phyloP scores from a whole-genome alignment of 2,329 filamentous ascomycete genomes.

The Colletotrichum orbiculare region DNA sequence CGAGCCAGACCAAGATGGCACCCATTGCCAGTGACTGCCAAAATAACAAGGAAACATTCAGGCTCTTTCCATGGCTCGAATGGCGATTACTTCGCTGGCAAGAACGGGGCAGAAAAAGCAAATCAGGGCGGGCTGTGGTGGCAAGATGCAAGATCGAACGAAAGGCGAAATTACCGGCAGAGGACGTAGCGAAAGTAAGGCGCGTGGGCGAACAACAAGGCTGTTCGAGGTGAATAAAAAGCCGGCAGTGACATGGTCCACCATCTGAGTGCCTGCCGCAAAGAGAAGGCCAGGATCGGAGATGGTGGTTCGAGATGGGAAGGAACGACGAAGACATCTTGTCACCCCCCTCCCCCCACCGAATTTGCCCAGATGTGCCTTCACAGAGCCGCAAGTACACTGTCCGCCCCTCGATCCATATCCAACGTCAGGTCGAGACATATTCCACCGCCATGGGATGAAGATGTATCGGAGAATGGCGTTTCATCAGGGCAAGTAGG shows the following conservation, averaged over 20 bases:
- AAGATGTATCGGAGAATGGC: not conserved
- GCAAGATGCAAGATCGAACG: not conserved
- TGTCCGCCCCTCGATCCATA: not conserved
- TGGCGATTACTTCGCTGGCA: not conserved
- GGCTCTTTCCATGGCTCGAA: conserved; percentile 2
- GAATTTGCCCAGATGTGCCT: too few relatives aligned
- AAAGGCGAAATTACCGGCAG: not conserved
- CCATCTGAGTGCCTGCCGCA: not conserved
- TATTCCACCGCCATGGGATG: not conserved
- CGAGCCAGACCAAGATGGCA: not conserved
- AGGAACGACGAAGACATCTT: not conserved
- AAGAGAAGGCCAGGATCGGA: not conserved
- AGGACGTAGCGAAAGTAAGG: not conserved
- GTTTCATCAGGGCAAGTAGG: not conserved
- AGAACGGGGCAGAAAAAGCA: not conserved
- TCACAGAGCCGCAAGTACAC: too few relatives aligned
- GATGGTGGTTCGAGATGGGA: not conserved
- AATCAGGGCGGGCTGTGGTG: not conserved
- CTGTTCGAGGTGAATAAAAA: too few relatives aligned
- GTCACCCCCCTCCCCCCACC: too few relatives aligned
- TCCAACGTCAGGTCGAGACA: conserved; percentile 14
- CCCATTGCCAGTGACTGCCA: conserved; percentile 6
- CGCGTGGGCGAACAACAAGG: too few relatives aligned
- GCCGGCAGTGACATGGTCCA: too few relatives aligned
- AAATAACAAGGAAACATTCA: too few relatives aligned